Evolutionary conservation across 176 grass and related monocot genomes (phyloP).

Genomic region (Lolium perenne): DNA sequence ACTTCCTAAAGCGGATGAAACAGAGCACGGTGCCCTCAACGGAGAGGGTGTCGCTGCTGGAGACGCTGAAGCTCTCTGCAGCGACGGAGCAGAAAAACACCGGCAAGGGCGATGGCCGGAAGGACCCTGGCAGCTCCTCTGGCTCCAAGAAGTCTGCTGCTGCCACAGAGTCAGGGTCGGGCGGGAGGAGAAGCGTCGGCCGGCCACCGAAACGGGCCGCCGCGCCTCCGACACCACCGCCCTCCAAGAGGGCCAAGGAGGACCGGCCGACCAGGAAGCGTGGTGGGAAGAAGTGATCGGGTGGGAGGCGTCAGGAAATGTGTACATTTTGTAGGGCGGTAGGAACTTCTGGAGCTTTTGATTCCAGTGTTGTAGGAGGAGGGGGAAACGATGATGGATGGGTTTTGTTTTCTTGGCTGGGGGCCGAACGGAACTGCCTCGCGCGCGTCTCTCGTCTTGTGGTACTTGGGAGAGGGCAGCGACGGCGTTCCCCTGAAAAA

Average conservation of each 20-base stretch:
- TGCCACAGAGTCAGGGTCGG: background rate
- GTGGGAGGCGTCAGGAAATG: conserved; percentile 41
- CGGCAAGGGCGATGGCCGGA: conserved; percentile 54
- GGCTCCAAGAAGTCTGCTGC: conserved; percentile 47
- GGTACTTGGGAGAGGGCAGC: conserved; percentile 2
- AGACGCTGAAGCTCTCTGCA: conserved; percentile 63
- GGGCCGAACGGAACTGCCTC: conserved; percentile 34
- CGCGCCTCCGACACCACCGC: conserved; percentile 46
- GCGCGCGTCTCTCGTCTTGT: conserved; percentile 1
- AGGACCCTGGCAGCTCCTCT: conserved; percentile 52
- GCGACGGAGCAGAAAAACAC: conserved; percentile 61
- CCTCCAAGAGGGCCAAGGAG: conserved; percentile 63
- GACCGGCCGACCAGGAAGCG: conserved; percentile 62
- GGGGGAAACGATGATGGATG: background rate
- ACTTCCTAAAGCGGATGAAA: conserved; percentile 90
- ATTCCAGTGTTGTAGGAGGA: conserved; percentile 47
- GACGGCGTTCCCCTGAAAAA: conserved; percentile 24
- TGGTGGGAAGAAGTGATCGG: conserved; percentile 49
- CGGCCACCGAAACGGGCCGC: conserved; percentile 64
- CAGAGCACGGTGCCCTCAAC: conserved; percentile 46
- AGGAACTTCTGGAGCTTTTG: conserved; percentile 36
- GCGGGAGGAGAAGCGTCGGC: conserved; percentile 56
- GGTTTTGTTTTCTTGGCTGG: background rate
- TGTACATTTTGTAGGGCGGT: conserved; percentile 52
- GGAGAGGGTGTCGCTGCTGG: conserved; percentile 52